Conservation (phyloP, 306 rosid genomes). For the Trifolium repens region DNA sequence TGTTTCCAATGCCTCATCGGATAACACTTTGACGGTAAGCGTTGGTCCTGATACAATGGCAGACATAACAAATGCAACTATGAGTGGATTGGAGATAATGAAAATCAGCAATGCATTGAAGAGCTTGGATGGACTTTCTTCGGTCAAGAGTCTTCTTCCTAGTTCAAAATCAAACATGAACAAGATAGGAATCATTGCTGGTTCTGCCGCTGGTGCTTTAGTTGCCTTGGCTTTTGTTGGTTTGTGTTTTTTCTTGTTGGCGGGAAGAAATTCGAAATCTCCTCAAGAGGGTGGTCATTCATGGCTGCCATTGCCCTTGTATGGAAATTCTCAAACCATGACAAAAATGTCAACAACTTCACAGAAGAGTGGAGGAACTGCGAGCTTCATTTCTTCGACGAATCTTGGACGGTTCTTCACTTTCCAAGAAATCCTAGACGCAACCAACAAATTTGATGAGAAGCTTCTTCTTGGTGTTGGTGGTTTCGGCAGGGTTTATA, state of each 20-base stretch:
- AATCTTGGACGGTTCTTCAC: constrained; percentile 78
- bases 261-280: constrained; percentile 55
- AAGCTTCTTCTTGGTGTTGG: constrained; percentile 88
- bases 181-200: constrained; percentile 53
- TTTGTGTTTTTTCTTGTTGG: constrained; percentile 61
- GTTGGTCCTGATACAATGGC: constrained; percentile 84
- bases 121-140: constrained; percentile 69
- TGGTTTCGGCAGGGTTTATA: constrained; percentile 90
- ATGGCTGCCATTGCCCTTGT: constrained; percentile 84
- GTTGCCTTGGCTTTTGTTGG: constrained; percentile 55
- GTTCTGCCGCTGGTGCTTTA: constrained; percentile 56
- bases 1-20: constrained; percentile 62
- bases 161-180: constrained; percentile 53
- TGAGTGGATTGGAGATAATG: constrained; percentile 88
- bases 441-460: constrained; percentile 91
- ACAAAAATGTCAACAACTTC: constrained; percentile 84
- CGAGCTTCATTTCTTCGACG: constrained; percentile 83
- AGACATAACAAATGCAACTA: constrained; percentile 66
- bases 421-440: constrained; percentile 86
- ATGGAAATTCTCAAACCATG: constrained; percentile 89
- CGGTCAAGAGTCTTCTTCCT: constrained; percentile 66
- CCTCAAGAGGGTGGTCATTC: constrained; percentile 67
- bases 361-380: constrained; percentile 84
- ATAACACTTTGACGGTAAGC: constrained; percentile 71
- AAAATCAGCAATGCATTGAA: constrained; percentile 70